Evolutionary conservation across 306 rosid species (phyloP), one percentile per base, ranked within the genome.

Genomic region (Ziziphus jujuba): DNA sequence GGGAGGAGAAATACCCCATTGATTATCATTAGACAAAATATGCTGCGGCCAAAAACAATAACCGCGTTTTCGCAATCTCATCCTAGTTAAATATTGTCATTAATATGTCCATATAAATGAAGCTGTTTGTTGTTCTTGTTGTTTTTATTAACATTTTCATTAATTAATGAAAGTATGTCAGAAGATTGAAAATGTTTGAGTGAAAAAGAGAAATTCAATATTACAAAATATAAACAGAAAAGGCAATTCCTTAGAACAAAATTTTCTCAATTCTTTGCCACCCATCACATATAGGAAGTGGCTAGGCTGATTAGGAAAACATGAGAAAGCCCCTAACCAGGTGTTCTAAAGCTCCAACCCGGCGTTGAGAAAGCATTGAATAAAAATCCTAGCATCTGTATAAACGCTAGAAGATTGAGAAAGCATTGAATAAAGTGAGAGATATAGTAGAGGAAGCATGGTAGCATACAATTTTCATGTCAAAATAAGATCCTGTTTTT

Each of bases 331-430:
- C 31, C 20, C 63, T 40, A 61, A 40, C 9, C n/a, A 61, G 31
- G n/a, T 43, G 16, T 21, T 22, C 21, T 36, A 40, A 50, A 61
- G 52, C 66, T 19, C n/a, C n/a, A n/a, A n/a, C n/a, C n/a, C n/a
- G n/a, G n/a, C n/a, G n/a, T n/a, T n/a, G n/a, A n/a, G n/a, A 11
- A 38, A 6, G 44, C 11, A 38, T 11, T 6, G 44, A 38, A 38
- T 38, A 38, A n/a, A n/a, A n/a, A n/a, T n/a, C n/a, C n/a, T n/a
- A 59, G 97, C 96, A 86, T 91, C 97, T 91, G 87, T 80, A 75
- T 75, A 56, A 68, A 61, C 69, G 71, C 68, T 64, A 34, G 40
- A 9, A 68, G 59, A 70, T 65, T 47, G n/a, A n/a, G n/a, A n/a
- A n/a, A n/a, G n/a, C n/a, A n/a, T n/a, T n/a, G n/a, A n/a, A n/a